A percentile compares a stretch with the other conserved stretches of the same genome.
Conservation (phyloP, 176 grass and related monocot genomes). For the Rhipidocladum racemiflorum region DNA sequence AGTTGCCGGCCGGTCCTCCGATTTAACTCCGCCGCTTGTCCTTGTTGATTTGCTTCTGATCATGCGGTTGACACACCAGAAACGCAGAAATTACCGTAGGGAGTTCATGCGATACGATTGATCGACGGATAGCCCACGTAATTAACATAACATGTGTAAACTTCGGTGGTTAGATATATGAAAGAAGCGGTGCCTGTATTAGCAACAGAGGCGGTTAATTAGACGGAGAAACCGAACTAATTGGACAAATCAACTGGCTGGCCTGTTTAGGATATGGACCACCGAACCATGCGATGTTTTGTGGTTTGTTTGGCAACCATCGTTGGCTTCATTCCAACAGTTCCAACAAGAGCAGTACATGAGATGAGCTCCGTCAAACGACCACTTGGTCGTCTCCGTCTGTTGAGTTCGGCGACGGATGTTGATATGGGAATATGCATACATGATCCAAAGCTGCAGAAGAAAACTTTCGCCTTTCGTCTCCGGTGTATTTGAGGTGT, state of each 20-base stretch:
- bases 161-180: background rate
- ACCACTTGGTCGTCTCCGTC: slow-evolving; percentile 16
- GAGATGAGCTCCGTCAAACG: background rate
- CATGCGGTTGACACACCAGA: background rate
- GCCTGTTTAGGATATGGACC: background rate
- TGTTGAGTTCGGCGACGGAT: slow-evolving; percentile 12
- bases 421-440: background rate
- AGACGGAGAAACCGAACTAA: background rate
- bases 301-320: background rate
- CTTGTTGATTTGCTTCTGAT: slow-evolving; percentile 10
- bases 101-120: background rate
- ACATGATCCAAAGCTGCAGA: slow-evolving; percentile 8
- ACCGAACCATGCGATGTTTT: background rate
- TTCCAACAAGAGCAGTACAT: background rate
- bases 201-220: background rate
- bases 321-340: background rate
- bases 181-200: background rate
- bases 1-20: slow-evolving; percentile 6
- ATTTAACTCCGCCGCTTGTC: slow-evolving; percentile 14
- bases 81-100: background rate
- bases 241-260: background rate
- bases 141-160: background rate
- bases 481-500: too few relatives aligned
- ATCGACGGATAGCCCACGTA: background rate
- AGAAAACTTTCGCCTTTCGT: background rate